Evolutionary conservation across 2,329 filamentous ascomycete species (phyloP).

Genomic region (Clathrospora elynae): DNA sequence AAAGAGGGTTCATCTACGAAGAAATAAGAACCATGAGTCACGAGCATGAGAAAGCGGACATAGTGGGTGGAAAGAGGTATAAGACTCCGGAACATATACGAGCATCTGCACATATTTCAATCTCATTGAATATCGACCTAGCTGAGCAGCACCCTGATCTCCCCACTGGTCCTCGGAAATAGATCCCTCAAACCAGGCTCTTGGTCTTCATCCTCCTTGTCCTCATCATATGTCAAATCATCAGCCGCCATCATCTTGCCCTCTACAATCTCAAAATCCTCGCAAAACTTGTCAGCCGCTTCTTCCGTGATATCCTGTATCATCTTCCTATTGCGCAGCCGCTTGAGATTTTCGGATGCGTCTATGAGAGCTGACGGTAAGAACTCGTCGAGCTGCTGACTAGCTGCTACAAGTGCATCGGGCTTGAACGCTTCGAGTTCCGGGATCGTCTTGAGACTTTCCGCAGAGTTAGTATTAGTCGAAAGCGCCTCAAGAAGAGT

Average conservation of each 20-base stretch:
- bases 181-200: constrained; percentile 56
- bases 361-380: constrained; percentile 92
- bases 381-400: constrained; percentile 84
- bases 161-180: constrained; percentile 67
- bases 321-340: constrained; percentile 72
- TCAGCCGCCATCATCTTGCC: constrained; percentile 64
- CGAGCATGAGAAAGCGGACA: no score
- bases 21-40: no score
- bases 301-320: constrained; percentile 79
- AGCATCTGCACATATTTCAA: background rate
- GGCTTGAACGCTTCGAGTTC: constrained; percentile 64
- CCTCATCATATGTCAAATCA: constrained; percentile 51
- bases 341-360: constrained; percentile 78
- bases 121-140: constrained; percentile 38
- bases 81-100: background rate
- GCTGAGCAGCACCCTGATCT: constrained; percentile 67
- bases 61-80: no score
- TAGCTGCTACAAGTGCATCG: constrained; percentile 66
- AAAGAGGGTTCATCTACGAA: no score
- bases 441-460: constrained; percentile 62
- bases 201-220: constrained; percentile 47
- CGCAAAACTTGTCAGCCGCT: constrained; percentile 82
- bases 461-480: constrained; percentile 48
- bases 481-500: constrained; percentile 65
- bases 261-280: constrained; percentile 77